Evolutionary conservation across 225 moss, liverwort and hornwort genomes (phyloP).

Genomic region (Sphagnum contortum): DNA sequence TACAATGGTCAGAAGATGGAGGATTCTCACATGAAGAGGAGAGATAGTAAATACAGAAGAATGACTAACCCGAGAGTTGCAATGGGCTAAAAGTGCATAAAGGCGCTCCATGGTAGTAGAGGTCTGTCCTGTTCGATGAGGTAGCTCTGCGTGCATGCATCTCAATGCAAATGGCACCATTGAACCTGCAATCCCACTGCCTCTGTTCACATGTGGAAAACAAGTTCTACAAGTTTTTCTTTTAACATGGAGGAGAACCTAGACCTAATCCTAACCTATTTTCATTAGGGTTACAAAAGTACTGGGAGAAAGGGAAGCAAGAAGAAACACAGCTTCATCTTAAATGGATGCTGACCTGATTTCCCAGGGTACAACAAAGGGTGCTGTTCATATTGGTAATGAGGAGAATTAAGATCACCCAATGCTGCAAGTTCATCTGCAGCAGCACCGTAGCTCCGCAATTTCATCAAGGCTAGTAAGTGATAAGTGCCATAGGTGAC

Average conservation of each 20-base stretch:
- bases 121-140: constrained; percentile 80
- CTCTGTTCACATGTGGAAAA: background rate
- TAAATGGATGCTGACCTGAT: constrained; percentile 36
- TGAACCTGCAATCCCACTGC: constrained; percentile 44
- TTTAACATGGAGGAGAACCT: background rate
- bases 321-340: too few species aligned
- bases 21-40: too few species aligned
- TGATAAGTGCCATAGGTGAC: constrained; percentile 62
- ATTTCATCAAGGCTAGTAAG: constrained; percentile 86
- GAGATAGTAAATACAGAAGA: background rate
- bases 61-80: constrained; percentile 64
- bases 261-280: too few species aligned
- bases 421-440: constrained; percentile 61
- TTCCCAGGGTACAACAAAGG: constrained; percentile 68
- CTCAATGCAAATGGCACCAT: constrained; percentile 96
- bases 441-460: constrained; percentile 84
- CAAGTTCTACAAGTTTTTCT: background rate
- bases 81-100: constrained; percentile 78
- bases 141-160: constrained; percentile 94
- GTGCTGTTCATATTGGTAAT: constrained; percentile 72
- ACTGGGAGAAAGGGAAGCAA: too few species aligned
- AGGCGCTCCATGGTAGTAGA: constrained; percentile 61
- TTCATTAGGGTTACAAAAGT: too few species aligned
- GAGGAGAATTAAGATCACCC: constrained; percentile 61
- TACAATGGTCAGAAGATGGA: too few species aligned